These are phyloP conservation scores for Hypoxylon sp. DNA, from an alignment of 2,329 filamentous ascomycete species.

Conservation along the genomic window DNA sequence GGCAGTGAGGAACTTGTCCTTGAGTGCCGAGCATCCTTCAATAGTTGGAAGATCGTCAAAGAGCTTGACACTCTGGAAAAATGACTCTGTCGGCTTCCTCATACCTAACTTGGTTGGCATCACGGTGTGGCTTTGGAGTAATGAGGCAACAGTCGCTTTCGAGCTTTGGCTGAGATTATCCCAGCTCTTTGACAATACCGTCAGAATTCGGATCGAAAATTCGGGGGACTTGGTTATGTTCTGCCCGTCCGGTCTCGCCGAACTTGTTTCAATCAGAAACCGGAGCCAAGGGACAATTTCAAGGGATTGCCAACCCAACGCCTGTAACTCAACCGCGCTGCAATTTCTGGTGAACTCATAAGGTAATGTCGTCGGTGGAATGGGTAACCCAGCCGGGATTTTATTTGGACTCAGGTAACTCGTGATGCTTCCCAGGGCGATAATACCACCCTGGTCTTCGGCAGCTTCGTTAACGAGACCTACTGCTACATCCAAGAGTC, in stretches of 20 bases:
- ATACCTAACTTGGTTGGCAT: constrained; percentile 94
- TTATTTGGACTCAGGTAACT: constrained; percentile 82
- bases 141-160: constrained; percentile 74
- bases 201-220: constrained; percentile 83
- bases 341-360: constrained; percentile 84
- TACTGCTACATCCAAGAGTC: constrained; percentile 85
- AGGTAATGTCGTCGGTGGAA: constrained; percentile 86
- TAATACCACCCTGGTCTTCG: constrained; percentile 75
- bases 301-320: constrained; percentile 88
- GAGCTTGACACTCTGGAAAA: constrained; percentile 92
- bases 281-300: constrained; percentile 88
- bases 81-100: constrained; percentile 86
- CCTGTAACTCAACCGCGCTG: constrained; percentile 77
- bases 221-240: constrained; percentile 79
- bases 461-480: constrained; percentile 74
- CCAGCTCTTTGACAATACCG: constrained; percentile 90
- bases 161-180: constrained; percentile 79
- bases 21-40: constrained; percentile 80
- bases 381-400: constrained; percentile 84
- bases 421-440: constrained; percentile 81
- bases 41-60: constrained; percentile 94
- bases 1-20: constrained; percentile 88
- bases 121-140: constrained; percentile 78
- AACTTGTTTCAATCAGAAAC: constrained; percentile 80
- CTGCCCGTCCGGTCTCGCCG: constrained; percentile 72